These are phyloP conservation scores for Xylaria digitata DNA, from an alignment of 2,329 filamentous ascomycete species.

Conservation along the genomic window DNA sequence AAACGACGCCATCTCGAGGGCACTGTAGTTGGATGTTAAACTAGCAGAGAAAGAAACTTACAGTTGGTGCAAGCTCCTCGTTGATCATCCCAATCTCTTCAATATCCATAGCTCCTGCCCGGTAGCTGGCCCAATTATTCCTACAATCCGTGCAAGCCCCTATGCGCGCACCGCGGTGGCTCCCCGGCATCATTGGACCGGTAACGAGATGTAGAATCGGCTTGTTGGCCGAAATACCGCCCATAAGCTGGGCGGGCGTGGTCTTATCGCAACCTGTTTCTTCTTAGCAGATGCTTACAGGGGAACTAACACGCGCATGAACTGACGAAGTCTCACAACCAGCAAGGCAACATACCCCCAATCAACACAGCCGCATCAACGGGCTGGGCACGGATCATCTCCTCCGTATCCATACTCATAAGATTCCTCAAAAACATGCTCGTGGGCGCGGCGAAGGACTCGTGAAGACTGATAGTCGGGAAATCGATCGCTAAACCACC, in stretches of 20 bases:
- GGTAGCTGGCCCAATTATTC: constrained; percentile 77
- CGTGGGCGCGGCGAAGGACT: constrained; percentile 75
- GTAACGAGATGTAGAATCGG: constrained; percentile 76
- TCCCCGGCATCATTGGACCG: constrained; percentile 81
- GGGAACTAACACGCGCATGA: not conserved
- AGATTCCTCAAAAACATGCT: constrained; percentile 81
- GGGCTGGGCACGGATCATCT: constrained; percentile 79
- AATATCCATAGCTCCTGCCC: constrained; percentile 74
- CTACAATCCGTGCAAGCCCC: constrained; percentile 81
- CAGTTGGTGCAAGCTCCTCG: constrained; percentile 77
- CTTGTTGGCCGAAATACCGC: constrained; percentile 79
- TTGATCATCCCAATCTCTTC: constrained; percentile 78
- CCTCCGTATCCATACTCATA: constrained; percentile 84
- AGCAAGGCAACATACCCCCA: constrained; percentile 61
- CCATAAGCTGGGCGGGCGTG: constrained; percentile 79
- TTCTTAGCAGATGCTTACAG: constrained; percentile 6
- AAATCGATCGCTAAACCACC: constrained; percentile 79
- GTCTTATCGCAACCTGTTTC: constrained; percentile 77
- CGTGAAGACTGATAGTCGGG: constrained; percentile 77
- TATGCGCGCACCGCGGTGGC: constrained; percentile 70
- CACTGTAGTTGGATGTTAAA: not conserved
- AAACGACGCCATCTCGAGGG: not conserved
- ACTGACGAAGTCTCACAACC: not conserved
- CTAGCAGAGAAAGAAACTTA: constrained; percentile 48
- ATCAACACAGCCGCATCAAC: constrained; percentile 75